A percentile compares a stretch with the other conserved stretches of the same genome.
Conservation (phyloP, 139 green algal species). For the Coelastrella sp. region DNA sequence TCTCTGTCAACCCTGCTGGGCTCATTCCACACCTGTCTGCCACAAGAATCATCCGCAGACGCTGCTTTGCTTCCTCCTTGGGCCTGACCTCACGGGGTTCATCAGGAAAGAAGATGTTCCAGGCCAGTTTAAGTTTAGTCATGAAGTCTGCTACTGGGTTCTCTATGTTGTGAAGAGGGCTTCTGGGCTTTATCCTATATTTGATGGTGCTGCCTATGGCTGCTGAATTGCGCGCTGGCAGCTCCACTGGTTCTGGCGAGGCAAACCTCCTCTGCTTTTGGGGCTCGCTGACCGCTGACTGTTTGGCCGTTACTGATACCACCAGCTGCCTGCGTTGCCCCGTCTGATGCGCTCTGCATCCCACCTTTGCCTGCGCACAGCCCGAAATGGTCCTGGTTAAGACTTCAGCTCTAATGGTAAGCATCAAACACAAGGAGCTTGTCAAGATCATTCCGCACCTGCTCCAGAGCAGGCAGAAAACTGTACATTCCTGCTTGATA, state of each 20-base stretch:
- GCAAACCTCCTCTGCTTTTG: background rate
- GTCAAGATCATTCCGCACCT: too few species aligned
- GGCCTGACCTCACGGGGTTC: slow-evolving; percentile 39
- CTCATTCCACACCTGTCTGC: slow-evolving; percentile 85
- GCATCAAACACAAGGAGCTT: too few species aligned
- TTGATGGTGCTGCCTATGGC: slow-evolving; percentile 46
- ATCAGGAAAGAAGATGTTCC: slow-evolving; percentile 71
- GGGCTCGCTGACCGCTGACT: background rate
- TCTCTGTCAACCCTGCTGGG: slow-evolving; percentile 66
- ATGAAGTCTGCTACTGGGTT: slow-evolving; percentile 54
- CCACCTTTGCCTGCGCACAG: background rate
- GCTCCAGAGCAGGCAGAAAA: too few species aligned
- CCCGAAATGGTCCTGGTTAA: too few species aligned
- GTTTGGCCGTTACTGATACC: background rate
- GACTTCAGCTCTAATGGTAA: too few species aligned
- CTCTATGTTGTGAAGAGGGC: background rate
- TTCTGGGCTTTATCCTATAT: slow-evolving; percentile 31
- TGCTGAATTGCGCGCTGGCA: slow-evolving; percentile 27
- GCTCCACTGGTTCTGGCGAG: slow-evolving; percentile 4
- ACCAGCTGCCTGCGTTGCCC: background rate
- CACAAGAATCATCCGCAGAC: slow-evolving; percentile 62
- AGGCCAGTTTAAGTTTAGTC: slow-evolving; percentile 60
- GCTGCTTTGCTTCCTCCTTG: slow-evolving; percentile 68
- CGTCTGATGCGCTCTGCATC: background rate
- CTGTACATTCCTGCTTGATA: too few species aligned